phyloP scores from a whole-genome alignment of 1,284 basidiomycete species.

The Cryptococcus sp. region DNA sequence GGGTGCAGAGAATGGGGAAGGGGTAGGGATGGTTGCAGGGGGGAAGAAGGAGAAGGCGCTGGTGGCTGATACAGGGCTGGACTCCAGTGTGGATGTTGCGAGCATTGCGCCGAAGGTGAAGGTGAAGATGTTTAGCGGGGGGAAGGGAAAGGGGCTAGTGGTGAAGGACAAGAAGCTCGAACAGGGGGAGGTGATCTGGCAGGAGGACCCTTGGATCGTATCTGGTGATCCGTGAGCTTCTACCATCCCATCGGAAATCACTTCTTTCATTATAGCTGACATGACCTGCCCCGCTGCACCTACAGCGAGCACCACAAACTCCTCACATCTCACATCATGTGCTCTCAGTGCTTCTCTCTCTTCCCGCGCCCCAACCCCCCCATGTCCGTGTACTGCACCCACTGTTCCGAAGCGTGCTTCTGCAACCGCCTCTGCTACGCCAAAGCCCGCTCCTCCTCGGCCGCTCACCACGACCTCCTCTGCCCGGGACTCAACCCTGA shows the following conservation, averaged over 20 bases:
- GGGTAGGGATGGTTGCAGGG: conserved; percentile 6
- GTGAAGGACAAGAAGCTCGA: conserved; percentile 60
- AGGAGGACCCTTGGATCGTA: conserved; percentile 58
- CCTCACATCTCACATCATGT: conserved; percentile 28
- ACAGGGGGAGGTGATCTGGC: conserved; percentile 74
- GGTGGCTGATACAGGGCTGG: conserved; percentile 63
- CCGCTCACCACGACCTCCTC: conserved; percentile 63
- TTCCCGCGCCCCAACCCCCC: conserved; percentile 28
- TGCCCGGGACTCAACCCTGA: conserved; percentile 72
- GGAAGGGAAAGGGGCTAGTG: conserved; percentile 79
- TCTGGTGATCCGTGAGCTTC: conserved; percentile 43
- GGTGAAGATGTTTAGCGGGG: conserved; percentile 64
- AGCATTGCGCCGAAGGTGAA: conserved; percentile 64
- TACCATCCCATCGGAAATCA: background rate
- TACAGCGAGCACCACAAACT: conserved; percentile 27
- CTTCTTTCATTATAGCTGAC: background rate
- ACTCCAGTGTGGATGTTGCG: conserved; percentile 61
- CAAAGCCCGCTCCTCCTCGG: conserved; percentile 53
- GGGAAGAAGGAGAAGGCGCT: conserved; percentile 29
- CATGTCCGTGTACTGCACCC: conserved; percentile 26
- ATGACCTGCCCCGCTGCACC: background rate
- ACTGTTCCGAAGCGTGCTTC: conserved; percentile 58
- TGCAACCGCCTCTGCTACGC: conserved; percentile 72
- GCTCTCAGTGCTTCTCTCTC: conserved; percentile 37
- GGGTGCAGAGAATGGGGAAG: conserved; percentile 27